A percentile compares a stretch with the other conserved stretches of the same genome.
Evolutionary conservation across 2,329 filamentous ascomycete genomes (phyloP).

Genomic region (Waltergamsia citrina): DNA sequence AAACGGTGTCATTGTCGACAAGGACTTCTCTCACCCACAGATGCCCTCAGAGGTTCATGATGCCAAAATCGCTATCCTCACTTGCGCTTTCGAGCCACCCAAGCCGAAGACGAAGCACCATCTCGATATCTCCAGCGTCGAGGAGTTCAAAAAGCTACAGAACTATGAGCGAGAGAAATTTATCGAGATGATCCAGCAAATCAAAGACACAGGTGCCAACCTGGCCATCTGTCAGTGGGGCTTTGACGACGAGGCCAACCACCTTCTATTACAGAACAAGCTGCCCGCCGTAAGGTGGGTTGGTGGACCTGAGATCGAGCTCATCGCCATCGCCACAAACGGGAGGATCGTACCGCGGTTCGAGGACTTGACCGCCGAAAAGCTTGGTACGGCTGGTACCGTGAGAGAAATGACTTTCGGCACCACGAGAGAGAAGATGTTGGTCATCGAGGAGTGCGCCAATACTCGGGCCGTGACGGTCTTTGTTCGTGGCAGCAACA

Average conservation of each 20-base stretch:
- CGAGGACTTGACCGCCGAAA: constrained; percentile 83
- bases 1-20: constrained; percentile 97
- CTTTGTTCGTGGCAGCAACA: constrained; percentile 96
- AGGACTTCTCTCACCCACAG: constrained; percentile 98
- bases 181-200: constrained; percentile 95
- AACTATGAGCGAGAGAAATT: constrained; percentile 95
- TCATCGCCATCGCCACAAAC: constrained; percentile 98
- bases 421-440: constrained; percentile 97
- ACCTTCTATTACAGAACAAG: constrained; percentile 90
- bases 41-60: constrained; percentile 95
- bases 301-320: constrained; percentile 92
- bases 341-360: constrained; percentile 95
- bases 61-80: constrained; percentile 95
- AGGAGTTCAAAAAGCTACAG: constrained; percentile 97
- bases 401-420: constrained; percentile 95
- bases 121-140: constrained; percentile 91
- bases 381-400: constrained; percentile 81
- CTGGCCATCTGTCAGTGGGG: constrained; percentile 99
- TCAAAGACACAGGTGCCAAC: constrained; percentile 96
- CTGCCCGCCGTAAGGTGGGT: constrained; percentile 97
- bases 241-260: constrained; percentile 98
- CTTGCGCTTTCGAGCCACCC: constrained; percentile 94
- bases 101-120: constrained; percentile 99
- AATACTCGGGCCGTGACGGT: constrained; percentile 95
- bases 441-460: constrained; percentile 98